phyloP scores from a whole-genome alignment of 805 yeast genomes.

The Myxozyma melibiosi region DNA sequence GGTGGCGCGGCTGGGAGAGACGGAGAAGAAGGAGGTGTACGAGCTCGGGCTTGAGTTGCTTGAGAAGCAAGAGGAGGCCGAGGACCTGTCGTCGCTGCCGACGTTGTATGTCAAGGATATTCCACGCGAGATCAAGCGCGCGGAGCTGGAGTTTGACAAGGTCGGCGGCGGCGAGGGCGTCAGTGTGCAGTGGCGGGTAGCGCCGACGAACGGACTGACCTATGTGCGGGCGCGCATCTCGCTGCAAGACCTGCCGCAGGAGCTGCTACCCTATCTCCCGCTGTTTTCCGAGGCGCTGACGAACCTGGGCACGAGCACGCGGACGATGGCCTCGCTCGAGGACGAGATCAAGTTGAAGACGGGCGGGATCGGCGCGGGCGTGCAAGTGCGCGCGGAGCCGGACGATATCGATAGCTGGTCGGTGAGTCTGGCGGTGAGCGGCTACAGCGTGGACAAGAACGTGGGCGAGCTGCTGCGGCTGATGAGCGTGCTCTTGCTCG shows the following conservation, averaged over 20 bases:
- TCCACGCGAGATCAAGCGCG: conserved; percentile 53
- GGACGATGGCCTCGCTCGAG: conserved; percentile 78
- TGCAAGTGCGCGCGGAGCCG: conserved; percentile 60
- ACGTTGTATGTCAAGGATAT: conserved; percentile 76
- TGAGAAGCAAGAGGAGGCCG: conserved; percentile 64
- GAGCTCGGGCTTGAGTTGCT: conserved; percentile 63
- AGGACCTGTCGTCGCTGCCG: conserved; percentile 80
- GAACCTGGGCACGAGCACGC: conserved; percentile 76
- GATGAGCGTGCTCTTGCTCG: conserved; percentile 66
- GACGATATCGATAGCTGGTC: conserved; percentile 46
- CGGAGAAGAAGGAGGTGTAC: conserved; percentile 60
- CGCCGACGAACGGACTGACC: conserved; percentile 78
- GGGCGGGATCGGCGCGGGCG: conserved; percentile 77
- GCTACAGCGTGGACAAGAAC: conserved; percentile 71
- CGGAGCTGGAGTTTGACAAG: conserved; percentile 32
- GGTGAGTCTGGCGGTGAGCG: conserved; percentile 60
- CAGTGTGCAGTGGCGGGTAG: conserved; percentile 51
- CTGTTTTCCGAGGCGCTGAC: conserved; percentile 78
- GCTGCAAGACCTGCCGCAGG: conserved; percentile 59
- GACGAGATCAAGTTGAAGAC: conserved; percentile 79
- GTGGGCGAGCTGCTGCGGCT: conserved; percentile 61
- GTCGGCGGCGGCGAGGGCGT: conserved; percentile 38
- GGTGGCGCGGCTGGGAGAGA: conserved; percentile 50
- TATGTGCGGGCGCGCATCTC: conserved; percentile 72
- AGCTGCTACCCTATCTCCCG: conserved; percentile 69